Percentiles rank a stretch among this genome's conserved stretches.
Conservation (phyloP, 2,329 filamentous ascomycete species). For the Xylaria sp. region DNA sequence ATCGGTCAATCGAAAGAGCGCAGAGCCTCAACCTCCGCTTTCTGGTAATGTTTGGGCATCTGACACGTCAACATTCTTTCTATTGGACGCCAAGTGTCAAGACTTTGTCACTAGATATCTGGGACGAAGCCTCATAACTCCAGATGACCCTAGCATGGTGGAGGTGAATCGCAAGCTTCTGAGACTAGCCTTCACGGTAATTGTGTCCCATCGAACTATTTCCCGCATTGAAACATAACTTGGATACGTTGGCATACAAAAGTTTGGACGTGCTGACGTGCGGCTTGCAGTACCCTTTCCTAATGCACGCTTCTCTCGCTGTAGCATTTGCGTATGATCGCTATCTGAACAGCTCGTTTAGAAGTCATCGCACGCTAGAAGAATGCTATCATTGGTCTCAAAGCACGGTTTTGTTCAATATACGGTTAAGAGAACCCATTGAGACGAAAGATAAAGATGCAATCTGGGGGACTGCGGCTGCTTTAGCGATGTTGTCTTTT, state of each 20-base stretch:
- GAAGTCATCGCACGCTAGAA: slow-evolving; percentile 47
- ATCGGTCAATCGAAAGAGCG: slow-evolving; percentile 37
- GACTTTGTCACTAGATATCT: slow-evolving; percentile 57
- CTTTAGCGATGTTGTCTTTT: slow-evolving; percentile 55
- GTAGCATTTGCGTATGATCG: slow-evolving; percentile 56
- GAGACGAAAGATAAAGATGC: slow-evolving; percentile 54
- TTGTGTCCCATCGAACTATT: slow-evolving; percentile 33
- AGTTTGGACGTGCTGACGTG: slow-evolving; percentile 27
- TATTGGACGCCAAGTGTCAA: slow-evolving; percentile 54
- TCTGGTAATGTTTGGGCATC: slow-evolving; percentile 42
- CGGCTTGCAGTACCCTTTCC: slow-evolving; percentile 52
- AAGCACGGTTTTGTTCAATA: slow-evolving; percentile 55
- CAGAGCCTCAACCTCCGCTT: slow-evolving; percentile 43
- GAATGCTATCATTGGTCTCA: slow-evolving; percentile 59
- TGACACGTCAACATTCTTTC: slow-evolving; percentile 49
- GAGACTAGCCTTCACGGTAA: slow-evolving; percentile 53
- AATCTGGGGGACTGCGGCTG: slow-evolving; percentile 60
- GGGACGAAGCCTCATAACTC: slow-evolving; percentile 51
- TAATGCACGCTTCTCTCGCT: slow-evolving; percentile 60
- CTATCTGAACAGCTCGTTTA: slow-evolving; percentile 43
- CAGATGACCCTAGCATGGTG: slow-evolving; percentile 52
- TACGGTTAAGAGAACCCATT: slow-evolving; percentile 51
- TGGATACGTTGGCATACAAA: no score
- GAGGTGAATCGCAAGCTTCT: slow-evolving; percentile 55
- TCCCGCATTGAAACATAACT: not conserved